Conservation (phyloP, 768 basidiomycete species). For the Leccinum arenicola region DNA sequence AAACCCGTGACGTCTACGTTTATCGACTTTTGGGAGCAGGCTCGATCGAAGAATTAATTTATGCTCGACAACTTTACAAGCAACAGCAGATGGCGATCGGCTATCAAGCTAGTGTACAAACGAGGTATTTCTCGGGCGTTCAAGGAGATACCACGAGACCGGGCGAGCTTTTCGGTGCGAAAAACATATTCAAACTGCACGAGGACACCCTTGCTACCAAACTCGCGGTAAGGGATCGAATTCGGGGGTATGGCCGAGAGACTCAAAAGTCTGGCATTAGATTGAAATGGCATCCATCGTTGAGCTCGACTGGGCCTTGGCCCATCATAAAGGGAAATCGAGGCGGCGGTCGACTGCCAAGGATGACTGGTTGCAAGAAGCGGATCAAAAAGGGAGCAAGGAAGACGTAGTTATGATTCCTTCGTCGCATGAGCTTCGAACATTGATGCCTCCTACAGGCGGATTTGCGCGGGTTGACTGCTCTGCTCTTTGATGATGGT, state of each 20-base stretch:
- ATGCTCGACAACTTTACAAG: conserved; percentile 88
- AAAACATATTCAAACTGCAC: conserved; percentile 81
- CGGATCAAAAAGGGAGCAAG: conserved; percentile 45
- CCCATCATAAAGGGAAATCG: conserved; percentile 52
- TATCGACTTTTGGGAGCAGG: conserved; percentile 84
- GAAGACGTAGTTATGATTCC: conserved; percentile 18
- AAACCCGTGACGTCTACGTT: conserved; percentile 81
- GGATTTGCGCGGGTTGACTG: conserved; percentile 57
- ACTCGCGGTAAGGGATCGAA: conserved; percentile 49
- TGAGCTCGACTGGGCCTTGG: conserved; percentile 79
- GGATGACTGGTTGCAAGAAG: conserved; percentile 43
- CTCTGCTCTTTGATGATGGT: conserved; percentile 74
- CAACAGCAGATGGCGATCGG: conserved; percentile 93
- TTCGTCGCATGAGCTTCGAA: neutral
- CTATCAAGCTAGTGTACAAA: conserved; percentile 81
- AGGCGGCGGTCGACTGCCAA: conserved; percentile 31
- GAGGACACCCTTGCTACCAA: conserved; percentile 71
- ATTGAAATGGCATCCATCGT: conserved; percentile 74
- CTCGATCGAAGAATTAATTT: conserved; percentile 84
- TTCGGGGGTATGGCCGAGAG: neutral
- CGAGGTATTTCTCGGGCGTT: conserved; percentile 79
- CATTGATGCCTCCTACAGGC: conserved; percentile 33
- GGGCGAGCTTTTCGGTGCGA: conserved; percentile 82
- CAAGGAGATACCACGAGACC: conserved; percentile 72
- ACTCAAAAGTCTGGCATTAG: conserved; percentile 35